Evolutionary conservation across 2,329 filamentous ascomycete species (phyloP).

Genomic region (Xylaria sp.): DNA sequence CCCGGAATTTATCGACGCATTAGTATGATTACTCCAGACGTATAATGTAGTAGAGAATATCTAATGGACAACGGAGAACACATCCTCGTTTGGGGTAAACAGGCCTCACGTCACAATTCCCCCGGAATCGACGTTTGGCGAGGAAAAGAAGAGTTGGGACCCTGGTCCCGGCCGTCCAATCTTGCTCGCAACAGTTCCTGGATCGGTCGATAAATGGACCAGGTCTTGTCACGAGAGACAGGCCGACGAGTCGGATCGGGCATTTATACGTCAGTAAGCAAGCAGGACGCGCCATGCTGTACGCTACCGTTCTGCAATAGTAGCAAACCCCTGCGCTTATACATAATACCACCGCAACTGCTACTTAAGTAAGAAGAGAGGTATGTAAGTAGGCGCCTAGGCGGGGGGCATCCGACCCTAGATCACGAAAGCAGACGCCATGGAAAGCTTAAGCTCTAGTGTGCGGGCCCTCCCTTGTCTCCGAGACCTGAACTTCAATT

Average conservation of each 20-base stretch:
- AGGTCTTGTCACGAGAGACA: constrained; percentile 14
- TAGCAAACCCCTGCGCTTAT: constrained; percentile 5
- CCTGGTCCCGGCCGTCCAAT: not conserved
- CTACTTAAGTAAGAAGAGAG: no score
- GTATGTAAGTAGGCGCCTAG: no score
- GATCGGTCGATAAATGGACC: constrained; percentile 11
- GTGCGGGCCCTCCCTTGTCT: not conserved
- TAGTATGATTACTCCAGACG: constrained; percentile 16
- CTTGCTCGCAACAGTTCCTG: not conserved
- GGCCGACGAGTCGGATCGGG: constrained; percentile 8
- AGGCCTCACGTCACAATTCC: not conserved
- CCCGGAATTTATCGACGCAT: constrained; percentile 8
- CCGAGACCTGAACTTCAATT: not conserved
- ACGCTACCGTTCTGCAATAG: no score
- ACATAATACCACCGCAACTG: no score
- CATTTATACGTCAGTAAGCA: constrained; percentile 2
- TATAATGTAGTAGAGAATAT: not conserved
- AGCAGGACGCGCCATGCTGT: not conserved
- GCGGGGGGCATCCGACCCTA: constrained; percentile 2
- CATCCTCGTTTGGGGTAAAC: not conserved
- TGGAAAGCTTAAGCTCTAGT: constrained; percentile 13
- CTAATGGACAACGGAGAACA: not conserved
- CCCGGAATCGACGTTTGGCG: not conserved
- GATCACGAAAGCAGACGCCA: constrained; percentile 12
- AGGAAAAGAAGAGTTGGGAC: not conserved